Conservation (phyloP, 2,329 filamentous ascomycete species). For the Xylaria sp. region DNA sequence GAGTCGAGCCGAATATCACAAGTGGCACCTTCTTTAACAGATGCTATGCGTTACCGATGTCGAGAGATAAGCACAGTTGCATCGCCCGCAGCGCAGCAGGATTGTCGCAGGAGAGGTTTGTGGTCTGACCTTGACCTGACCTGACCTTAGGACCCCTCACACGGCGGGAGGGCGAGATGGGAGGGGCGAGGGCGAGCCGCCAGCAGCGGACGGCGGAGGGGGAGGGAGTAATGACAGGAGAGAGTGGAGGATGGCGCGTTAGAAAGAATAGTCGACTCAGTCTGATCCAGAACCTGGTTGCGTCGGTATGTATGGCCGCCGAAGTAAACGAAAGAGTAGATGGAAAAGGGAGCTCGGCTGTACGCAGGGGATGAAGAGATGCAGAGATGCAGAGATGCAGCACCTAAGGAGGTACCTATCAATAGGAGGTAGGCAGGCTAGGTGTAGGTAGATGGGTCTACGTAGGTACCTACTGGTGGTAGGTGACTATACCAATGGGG, state of each 20-base stretch:
- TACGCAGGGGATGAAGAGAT: conserved; percentile 20
- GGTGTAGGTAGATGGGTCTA: background rate
- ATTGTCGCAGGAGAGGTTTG: conserved; percentile 27
- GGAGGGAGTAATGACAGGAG: conserved; percentile 19
- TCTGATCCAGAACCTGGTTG: conserved; percentile 25
- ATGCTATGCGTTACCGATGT: conserved; percentile 14
- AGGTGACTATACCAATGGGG: background rate
- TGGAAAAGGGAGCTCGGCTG: conserved; percentile 25
- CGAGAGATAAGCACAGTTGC: conserved; percentile 28
- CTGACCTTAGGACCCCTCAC: conserved; percentile 42
- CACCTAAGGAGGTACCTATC: conserved; percentile 9
- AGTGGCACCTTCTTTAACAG: conserved; percentile 6
- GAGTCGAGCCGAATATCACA: conserved; percentile 6
- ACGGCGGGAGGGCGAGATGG: conserved; percentile 31
- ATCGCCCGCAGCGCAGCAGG: conserved; percentile 30
- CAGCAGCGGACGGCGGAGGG: conserved; percentile 11
- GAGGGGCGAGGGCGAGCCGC: conserved; percentile 34
- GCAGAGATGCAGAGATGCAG: background rate
- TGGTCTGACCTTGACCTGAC: conserved; percentile 30
- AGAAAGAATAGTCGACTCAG: background rate
- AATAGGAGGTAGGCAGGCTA: background rate
- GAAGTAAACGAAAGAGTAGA: conserved; percentile 22
- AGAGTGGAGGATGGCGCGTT: conserved; percentile 8
- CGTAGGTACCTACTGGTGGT: background rate
- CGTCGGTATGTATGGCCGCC: conserved; percentile 25